These are phyloP conservation scores for Cubamyces sp. DNA, from an alignment of 768 basidiomycete species.

Conservation along the genomic window DNA sequence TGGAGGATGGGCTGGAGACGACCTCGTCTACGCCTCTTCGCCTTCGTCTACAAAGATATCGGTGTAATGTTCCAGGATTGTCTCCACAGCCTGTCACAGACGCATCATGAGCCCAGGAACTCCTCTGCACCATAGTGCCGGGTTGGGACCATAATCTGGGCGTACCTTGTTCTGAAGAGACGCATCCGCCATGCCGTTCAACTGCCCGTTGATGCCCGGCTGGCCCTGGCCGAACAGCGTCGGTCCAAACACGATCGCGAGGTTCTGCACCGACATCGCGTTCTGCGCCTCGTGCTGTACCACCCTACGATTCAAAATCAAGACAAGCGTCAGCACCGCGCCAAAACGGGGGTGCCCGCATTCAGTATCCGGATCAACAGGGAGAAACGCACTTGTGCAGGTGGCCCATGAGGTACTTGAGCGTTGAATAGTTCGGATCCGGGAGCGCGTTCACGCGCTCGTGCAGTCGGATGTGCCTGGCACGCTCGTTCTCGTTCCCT, in stretches of 20 bases:
- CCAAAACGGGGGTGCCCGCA: background rate
- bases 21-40: slow-evolving; percentile 41
- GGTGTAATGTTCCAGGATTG: slow-evolving; percentile 89
- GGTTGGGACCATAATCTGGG: background rate
- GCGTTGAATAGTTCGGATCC: slow-evolving; percentile 97
- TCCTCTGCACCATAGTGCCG: too few relatives aligned
- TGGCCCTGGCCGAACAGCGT: slow-evolving; percentile 82
- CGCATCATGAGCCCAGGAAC: background rate
- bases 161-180: slow-evolving; percentile 72
- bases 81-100: slow-evolving; percentile 82
- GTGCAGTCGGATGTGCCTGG: slow-evolving; percentile 94
- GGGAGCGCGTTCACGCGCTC: slow-evolving; percentile 98
- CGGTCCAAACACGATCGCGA: slow-evolving; percentile 98
- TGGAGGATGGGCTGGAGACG: slow-evolving; percentile 30
- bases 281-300: slow-evolving; percentile 76
- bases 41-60: slow-evolving; percentile 96
- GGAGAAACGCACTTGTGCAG: slow-evolving; percentile 69
- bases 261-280: slow-evolving; percentile 90
- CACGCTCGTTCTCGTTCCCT: slow-evolving; percentile 93
- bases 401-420: slow-evolving; percentile 95
- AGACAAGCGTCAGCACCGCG: background rate
- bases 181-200: slow-evolving; percentile 68
- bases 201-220: slow-evolving; percentile 45
- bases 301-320: slow-evolving; percentile 52
- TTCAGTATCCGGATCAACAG: background rate